These are phyloP conservation scores for Termitomyces sp. DNA, from an alignment of 768 basidiomycete species.

Conservation along the genomic window DNA sequence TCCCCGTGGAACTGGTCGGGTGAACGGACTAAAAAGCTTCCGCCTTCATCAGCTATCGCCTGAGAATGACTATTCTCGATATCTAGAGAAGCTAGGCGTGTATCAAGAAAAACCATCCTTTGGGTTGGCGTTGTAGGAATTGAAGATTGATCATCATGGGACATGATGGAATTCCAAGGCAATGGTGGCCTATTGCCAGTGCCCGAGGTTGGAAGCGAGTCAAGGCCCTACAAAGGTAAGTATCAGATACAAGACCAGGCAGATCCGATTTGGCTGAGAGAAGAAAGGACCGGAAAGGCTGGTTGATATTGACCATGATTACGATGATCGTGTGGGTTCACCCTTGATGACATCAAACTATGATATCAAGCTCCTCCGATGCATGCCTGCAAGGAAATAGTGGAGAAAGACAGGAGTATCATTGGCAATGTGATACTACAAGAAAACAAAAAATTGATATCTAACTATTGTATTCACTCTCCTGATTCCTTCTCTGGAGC, in stretches of 20 bases:
- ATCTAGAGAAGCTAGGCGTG: not conserved
- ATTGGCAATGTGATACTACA: not conserved
- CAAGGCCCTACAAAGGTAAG: not conserved
- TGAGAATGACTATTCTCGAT: not conserved
- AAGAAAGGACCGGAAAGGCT: not conserved
- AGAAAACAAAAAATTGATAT: not conserved
- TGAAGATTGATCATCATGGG: not conserved
- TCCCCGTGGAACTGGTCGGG: slow-evolving; percentile 15
- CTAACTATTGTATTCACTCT: not conserved
- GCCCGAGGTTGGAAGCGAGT: not conserved
- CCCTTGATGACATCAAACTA: not conserved
- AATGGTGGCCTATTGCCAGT: not conserved
- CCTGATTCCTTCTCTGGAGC: not conserved
- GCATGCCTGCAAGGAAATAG: not conserved
- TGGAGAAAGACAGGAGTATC: not conserved
- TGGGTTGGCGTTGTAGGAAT: slow-evolving; percentile 5
- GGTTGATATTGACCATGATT: not conserved
- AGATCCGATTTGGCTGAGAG: not conserved
- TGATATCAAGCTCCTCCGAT: not conserved
- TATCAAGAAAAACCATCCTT: not conserved
- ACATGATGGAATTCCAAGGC: not conserved
- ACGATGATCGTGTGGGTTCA: not conserved
- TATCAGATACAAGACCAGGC: not conserved
- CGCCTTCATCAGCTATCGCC: not conserved
- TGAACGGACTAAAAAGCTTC: slow-evolving; percentile 18